These are phyloP conservation scores for Simmondsia chinensis DNA, from an alignment of 148 eudicot genomes.

Conservation along the genomic window DNA sequence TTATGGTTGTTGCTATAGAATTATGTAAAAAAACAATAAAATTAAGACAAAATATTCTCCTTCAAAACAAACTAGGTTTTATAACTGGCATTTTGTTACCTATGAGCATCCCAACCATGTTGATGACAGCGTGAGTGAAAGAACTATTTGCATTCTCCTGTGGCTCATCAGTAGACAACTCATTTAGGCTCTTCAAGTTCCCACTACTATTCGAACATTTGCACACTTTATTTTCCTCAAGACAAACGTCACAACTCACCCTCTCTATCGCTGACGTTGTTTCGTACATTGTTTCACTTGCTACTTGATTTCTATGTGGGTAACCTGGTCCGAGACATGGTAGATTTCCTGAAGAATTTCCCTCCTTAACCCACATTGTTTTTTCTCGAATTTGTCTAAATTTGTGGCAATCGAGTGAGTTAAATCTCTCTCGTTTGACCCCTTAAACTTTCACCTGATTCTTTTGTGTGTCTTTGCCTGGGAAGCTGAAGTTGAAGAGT, in stretches of 20 bases:
- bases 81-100: no score
- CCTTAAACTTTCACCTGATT: neutral
- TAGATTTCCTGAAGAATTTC: conserved; percentile 12
- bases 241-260: conserved; percentile 10
- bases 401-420: no score
- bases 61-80: no score
- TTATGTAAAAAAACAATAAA: no score
- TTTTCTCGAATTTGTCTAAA: neutral
- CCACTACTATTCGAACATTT: conserved; percentile 16
- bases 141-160: conserved; percentile 34
- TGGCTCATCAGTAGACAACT: conserved; percentile 1
- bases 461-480: neutral
- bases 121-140: conserved; percentile 56
- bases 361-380: conserved; percentile 4
- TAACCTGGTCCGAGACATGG: conserved; percentile 1
- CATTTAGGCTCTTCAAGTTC: conserved; percentile 9
- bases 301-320: conserved; percentile 8
- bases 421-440: neutral
- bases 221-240: conserved; percentile 18
- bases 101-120: conserved; percentile 81
- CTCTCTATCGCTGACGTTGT: neutral
- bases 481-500: neutral
- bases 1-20: no score
- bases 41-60: no score
- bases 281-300: conserved; percentile 4